Conservation (phyloP, 805 yeast species). For the Monosporozyma siamensis region DNA sequence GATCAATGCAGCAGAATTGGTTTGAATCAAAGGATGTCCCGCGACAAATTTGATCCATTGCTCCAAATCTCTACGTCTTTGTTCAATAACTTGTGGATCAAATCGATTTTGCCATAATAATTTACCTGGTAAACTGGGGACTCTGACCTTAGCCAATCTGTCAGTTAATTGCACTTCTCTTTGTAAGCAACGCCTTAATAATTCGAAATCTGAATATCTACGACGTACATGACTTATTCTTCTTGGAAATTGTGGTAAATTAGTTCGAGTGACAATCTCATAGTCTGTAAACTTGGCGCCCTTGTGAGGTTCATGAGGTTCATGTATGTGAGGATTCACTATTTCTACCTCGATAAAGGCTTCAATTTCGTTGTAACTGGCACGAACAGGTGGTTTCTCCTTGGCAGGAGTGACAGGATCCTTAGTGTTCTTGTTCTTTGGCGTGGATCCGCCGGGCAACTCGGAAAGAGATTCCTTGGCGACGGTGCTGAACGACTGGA, state of each 20-base stretch:
- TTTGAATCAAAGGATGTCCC: constrained; percentile 88
- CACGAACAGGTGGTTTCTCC: not conserved
- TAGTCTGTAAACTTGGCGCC: constrained; percentile 71
- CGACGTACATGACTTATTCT: constrained; percentile 63
- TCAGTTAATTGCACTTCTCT: constrained; percentile 48
- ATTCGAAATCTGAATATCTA: constrained; percentile 83
- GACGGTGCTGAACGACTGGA: constrained; percentile 24
- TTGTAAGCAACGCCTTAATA: constrained; percentile 63
- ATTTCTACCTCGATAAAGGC: constrained; percentile 89
- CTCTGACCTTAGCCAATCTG: constrained; percentile 46
- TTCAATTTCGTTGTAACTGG: constrained; percentile 85
- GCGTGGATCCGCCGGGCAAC: not conserved
- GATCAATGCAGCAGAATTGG: constrained; percentile 68
- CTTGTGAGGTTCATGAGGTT: constrained; percentile 9
- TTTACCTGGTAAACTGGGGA: constrained; percentile 90
- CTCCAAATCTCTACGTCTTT: constrained; percentile 75
- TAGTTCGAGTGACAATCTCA: constrained; percentile 82
- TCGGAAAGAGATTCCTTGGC: constrained; percentile 12
- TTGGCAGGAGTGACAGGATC: constrained; percentile 51
- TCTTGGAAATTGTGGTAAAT: constrained; percentile 76
- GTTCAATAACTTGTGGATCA: constrained; percentile 73
- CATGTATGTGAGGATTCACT: constrained; percentile 27
- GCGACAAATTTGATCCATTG: constrained; percentile 71
- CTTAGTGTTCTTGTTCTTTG: constrained; percentile 11
- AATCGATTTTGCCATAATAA: constrained; percentile 61